Evolutionary conservation across 75 land plant genomes (phyloP), one percentile per base, ranked within the genome.

Genomic region (Selaginella moellendorffii): DNA sequence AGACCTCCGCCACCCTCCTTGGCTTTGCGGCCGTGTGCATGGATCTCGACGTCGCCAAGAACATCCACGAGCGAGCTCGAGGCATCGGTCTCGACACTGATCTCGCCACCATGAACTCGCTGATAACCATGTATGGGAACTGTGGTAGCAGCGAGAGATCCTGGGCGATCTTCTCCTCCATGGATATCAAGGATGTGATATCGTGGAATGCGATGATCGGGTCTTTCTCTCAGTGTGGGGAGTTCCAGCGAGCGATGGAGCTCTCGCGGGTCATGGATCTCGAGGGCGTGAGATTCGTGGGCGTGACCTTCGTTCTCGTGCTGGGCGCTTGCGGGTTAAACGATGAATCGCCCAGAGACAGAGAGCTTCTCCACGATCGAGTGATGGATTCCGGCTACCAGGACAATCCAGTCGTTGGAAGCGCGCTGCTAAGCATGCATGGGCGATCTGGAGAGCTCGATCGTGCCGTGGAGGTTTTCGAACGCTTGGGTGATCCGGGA

Each of bases 191-290:
- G 21, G 59, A 56, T 19, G 59, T 56, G 2, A 56, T 24, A 9
- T 2, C 24, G 21, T 56, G 59, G 59, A 56, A 56, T 56, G 59
- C 59, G n/a, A 56, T 56, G 59, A 56, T 56, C 59, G 2, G 17
- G 9, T 5, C 59, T 2, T n/a, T 8, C 59, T 2, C n/a, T 9
- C 59, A 56, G 25, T 56, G 59, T 56, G 59, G 59, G 2, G 25
- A 56, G 21, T 19, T 2, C 24, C 5, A 19, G 21, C 17, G n/a
- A 8, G 59, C 59, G 5, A 8, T 8, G 59, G 8, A 25, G 5
- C 59, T 56, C 59, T 56, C 21, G 5, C 5, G 59, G 24, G 9
- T 8, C 8, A 56, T 56, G 59, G 24, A 25, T 8, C 24, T 24
- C n/a, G 24, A 19, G 24, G 19, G 59, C 19, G 24, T 24, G 2